Base-by-base conservation (phyloP, 2,329 filamentous ascomycete genomes). In the Sclerotinia sclerotiorum region DNA sequence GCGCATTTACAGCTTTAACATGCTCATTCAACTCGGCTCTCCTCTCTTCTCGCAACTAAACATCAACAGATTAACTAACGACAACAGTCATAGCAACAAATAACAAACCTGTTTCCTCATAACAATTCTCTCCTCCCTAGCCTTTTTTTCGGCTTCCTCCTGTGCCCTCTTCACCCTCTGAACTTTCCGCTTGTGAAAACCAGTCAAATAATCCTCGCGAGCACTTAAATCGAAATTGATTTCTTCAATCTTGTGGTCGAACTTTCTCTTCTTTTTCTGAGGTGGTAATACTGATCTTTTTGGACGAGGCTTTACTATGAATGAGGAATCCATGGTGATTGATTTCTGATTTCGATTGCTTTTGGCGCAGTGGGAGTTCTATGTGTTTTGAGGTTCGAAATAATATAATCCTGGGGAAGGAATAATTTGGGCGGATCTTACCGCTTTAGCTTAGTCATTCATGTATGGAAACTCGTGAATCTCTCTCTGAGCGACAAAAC, bases 141-240 rank as follows among this genome's bases (percentile, higher is more conserved):
- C 93, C 77, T 86, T 88, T 79, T 92, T 90, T 57, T 87, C 88
- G 4, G 92, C 92, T 74, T 90, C 84, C 73, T 95, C 93, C 77
- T 95, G 91, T 1, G 94, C 94, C 79, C 89, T 84, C 81, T 97
- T 96, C 73, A 89, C 88, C 49, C 95, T 87, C 78, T 93, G 90
- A 65, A 91, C 82, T 80, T 97, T 98, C 79, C 95, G 90, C 84
- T 98, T 99, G 83, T 94, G 94, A 81, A 99, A 99, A 3, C 95
- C 95, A 0, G 93, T 97, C 69, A 99, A 84, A 78, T 92, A 99
- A 76, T 98, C 93, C 72, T 90, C 83, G 72, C 95, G 89, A 57
- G 91, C 91, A 70, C 85, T 84, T 70, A 85, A 81, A 81, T 99
- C 93, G 81, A 98, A 99, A 65, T 83, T 87, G 79, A 99, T 90